Evolutionary conservation across 1,139 yeast genomes (phyloP).

Genomic region (Blastobotrys persicus): DNA sequence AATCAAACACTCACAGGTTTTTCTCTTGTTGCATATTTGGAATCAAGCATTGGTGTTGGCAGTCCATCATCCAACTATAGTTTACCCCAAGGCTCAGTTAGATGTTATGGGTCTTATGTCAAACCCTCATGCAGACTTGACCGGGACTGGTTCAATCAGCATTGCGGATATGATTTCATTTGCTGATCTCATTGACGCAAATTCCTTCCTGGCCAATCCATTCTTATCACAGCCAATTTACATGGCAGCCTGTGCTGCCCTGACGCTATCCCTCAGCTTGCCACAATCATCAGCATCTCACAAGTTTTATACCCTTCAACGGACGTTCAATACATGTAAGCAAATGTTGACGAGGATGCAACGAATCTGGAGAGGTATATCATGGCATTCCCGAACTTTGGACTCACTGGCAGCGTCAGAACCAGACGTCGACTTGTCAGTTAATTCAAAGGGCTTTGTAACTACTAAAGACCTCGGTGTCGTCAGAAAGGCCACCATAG

Average conservation of each 20-base stretch:
- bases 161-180: constrained; percentile 34
- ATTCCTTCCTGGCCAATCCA: constrained; percentile 31
- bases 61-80: constrained; percentile 30
- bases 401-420: constrained; percentile 32
- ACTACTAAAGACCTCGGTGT: constrained; percentile 29
- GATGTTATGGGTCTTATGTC: constrained; percentile 25
- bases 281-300: constrained; percentile 24
- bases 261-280: constrained; percentile 28
- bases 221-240: constrained; percentile 31
- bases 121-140: constrained; percentile 29
- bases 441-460: constrained; percentile 24
- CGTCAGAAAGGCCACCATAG: constrained; percentile 27
- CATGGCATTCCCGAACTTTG: constrained; percentile 30
- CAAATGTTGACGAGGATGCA: constrained; percentile 29
- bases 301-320: constrained; percentile 26
- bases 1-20: constrained; percentile 28
- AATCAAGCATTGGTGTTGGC: constrained; percentile 33
- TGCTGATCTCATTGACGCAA: constrained; percentile 32
- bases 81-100: constrained; percentile 28
- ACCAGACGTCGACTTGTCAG: constrained; percentile 32
- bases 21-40: constrained; percentile 31
- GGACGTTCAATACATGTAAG: constrained; percentile 29
- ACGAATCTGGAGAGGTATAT: constrained; percentile 30
- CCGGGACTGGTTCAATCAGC: constrained; percentile 33
- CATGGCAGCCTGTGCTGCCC: constrained; percentile 33